Evolutionary conservation across 179 eudicot genomes (phyloP).

Genomic region (Spergularia azorica): DNA sequence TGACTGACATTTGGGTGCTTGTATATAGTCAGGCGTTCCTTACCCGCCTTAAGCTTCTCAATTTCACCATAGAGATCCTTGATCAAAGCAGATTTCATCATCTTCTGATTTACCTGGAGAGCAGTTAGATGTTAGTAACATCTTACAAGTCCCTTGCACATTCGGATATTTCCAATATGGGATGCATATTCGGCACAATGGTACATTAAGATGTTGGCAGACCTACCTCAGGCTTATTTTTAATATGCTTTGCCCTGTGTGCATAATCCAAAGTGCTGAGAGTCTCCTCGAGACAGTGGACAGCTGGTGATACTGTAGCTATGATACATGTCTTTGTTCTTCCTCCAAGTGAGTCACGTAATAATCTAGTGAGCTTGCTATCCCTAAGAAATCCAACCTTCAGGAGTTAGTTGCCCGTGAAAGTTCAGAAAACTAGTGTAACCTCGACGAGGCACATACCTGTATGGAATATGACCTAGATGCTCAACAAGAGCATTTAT

Average conservation of each 20-base stretch:
- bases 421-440: not conserved
- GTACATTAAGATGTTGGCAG: not conserved
- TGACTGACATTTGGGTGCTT: not conserved
- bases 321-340: slow-evolving; percentile 98
- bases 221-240: slow-evolving; percentile 92
- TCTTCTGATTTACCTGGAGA: slow-evolving; percentile 86
- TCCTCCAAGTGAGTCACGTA: slow-evolving; percentile 97
- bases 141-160: not conserved
- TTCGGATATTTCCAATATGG: not conserved
- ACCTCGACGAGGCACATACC: slow-evolving; percentile 39
- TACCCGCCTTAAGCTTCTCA: slow-evolving; percentile 88
- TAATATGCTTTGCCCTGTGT: slow-evolving; percentile 92
- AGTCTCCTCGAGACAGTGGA: slow-evolving; percentile 96
- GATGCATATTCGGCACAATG: not conserved
- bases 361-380: slow-evolving; percentile 95
- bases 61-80: slow-evolving; percentile 98
- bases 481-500: slow-evolving; percentile 98
- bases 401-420: slow-evolving; percentile 15
- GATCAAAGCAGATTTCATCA: slow-evolving; percentile 97
- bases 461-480: slow-evolving; percentile 95
- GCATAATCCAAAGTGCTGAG: slow-evolving; percentile 97
- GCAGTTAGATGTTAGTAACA: not conserved
- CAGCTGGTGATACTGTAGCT: slow-evolving; percentile 99
- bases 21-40: slow-evolving; percentile 2
- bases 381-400: slow-evolving; percentile 49